Evolutionary conservation across 768 basidiomycete species (phyloP), one percentile per base, ranked within the genome.

Genomic region (Naganishia kalamii): DNA sequence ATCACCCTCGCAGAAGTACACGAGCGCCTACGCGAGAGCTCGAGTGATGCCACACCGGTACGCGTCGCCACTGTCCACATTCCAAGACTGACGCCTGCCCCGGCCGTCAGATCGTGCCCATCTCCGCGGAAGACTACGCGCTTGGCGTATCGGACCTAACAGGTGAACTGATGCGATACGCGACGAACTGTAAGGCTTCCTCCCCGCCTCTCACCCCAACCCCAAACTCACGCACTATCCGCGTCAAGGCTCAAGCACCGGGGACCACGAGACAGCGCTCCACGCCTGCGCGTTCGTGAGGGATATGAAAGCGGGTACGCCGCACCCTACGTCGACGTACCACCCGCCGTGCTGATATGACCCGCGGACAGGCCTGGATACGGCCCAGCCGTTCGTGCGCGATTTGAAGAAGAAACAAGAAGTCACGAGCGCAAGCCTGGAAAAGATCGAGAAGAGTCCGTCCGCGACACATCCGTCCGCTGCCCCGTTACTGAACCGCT

Each of bases 161-260:
- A 0, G 96, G 96, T 47, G 96, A 99, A 79, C 84, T 98, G 27
- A 97, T 98, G 96, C 84, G 94, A 35, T 88, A 87, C 68, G 92
- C 91, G 12, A 94, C 97, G 66, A 89, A 90, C 49, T 85, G 88
- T 49, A 85, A 51, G 74, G 54, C 40, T 30, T 33, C n/a, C 15
- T 46, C 15, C 1, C 21, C 13, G 2, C 23, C 21, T n/a, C 17
- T 35, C 23, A 29, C 10, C n/a, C 40, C 30, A 5, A 33, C 3
- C 32, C 30, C 10, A n/a, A n/a, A n/a, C n/a, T n/a, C n/a, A n/a
- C n/a, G n/a, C n/a, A n/a, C n/a, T n/a, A n/a, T n/a, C n/a, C n/a
- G n/a, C n/a, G n/a, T 1, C 11, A 19, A 67, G 66, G 25, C 61
- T 78, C 60, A 0, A 75, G 74, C 43, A 74, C 77, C 2, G 74